These are phyloP conservation scores for Phialophora verrucosa DNA, from an alignment of 2,329 filamentous ascomycete species.

Conservation along the genomic window DNA sequence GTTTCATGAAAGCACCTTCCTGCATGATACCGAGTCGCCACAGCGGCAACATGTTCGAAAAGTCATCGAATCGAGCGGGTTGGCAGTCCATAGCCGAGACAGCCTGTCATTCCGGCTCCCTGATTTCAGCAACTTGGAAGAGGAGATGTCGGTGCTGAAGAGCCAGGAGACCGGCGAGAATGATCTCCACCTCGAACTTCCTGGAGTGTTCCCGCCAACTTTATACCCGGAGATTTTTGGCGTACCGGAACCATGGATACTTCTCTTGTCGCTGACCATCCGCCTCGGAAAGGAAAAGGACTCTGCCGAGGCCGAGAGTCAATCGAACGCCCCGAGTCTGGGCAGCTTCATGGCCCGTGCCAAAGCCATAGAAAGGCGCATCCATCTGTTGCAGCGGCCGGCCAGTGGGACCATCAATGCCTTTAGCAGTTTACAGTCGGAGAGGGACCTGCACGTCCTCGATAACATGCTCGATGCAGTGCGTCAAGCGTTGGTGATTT, in stretches of 20 bases:
- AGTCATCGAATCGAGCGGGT: too few relatives aligned
- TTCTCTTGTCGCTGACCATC: constrained; percentile 51
- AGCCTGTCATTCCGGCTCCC: constrained; percentile 45
- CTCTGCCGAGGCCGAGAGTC: constrained; percentile 37
- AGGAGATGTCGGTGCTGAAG: constrained; percentile 44
- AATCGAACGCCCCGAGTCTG: constrained; percentile 31
- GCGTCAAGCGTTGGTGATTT: constrained; percentile 53
- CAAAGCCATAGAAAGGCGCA: constrained; percentile 45
- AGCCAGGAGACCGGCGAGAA: constrained; percentile 51
- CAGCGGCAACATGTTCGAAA: constrained; percentile 8
- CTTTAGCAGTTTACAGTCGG: too few relatives aligned
- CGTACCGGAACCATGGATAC: constrained; percentile 51
- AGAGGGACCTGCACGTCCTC: constrained; percentile 35
- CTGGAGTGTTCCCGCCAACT: constrained; percentile 49
- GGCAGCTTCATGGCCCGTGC: constrained; percentile 45
- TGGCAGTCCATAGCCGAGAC: constrained; percentile 34
- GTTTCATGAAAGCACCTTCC: constrained; percentile 53
- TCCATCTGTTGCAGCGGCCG: constrained; percentile 37
- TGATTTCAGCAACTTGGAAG: constrained; percentile 42
- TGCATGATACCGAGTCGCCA: constrained; percentile 28
- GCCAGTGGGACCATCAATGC: neutral
- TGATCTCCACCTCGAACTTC: constrained; percentile 52
- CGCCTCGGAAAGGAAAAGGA: constrained; percentile 53
- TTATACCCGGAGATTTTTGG: constrained; percentile 56
- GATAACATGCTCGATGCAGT: constrained; percentile 48